phyloP scores from a whole-genome alignment of 2,329 filamentous ascomycete genomes.

The Neobulgaria alba region DNA sequence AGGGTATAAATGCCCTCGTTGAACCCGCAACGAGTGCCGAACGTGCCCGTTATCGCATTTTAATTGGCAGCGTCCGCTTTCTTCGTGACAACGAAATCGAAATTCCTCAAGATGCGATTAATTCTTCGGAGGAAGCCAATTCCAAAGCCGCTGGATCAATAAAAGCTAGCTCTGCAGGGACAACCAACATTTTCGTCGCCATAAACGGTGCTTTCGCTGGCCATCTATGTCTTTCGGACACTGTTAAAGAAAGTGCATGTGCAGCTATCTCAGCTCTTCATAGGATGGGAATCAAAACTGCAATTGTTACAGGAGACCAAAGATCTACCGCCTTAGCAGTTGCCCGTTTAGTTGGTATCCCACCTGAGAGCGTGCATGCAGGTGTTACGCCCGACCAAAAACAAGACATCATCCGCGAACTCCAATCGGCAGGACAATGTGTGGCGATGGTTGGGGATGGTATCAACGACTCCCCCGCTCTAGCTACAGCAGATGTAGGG shows the following conservation, averaged over 20 bases:
- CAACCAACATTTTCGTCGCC: conserved; percentile 85
- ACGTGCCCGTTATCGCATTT: conserved; percentile 64
- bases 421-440: conserved; percentile 66
- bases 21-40: conserved; percentile 65
- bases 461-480: conserved; percentile 94
- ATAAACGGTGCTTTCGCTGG: conserved; percentile 77
- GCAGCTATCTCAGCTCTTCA: conserved; percentile 75
- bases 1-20: conserved; percentile 73
- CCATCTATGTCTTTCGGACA: conserved; percentile 76
- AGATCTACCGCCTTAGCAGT: conserved; percentile 75
- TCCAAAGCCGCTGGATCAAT: conserved; percentile 32
- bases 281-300: conserved; percentile 76
- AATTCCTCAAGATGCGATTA: conserved; percentile 55
- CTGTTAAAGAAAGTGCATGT: conserved; percentile 78
- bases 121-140: conserved; percentile 53
- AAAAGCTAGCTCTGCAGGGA: conserved; percentile 47
- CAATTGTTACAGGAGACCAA: conserved; percentile 92
- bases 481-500: conserved; percentile 86
- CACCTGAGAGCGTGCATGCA: conserved; percentile 66
- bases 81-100: conserved; percentile 61
- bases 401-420: conserved; percentile 68
- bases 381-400: conserved; percentile 90
- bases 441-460: conserved; percentile 98
- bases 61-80: conserved; percentile 75
- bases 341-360: conserved; percentile 73